Evolutionary conservation across 768 basidiomycete species (phyloP), one percentile per base, ranked within the genome.

Genomic region (Leccinum subgranulosum): DNA sequence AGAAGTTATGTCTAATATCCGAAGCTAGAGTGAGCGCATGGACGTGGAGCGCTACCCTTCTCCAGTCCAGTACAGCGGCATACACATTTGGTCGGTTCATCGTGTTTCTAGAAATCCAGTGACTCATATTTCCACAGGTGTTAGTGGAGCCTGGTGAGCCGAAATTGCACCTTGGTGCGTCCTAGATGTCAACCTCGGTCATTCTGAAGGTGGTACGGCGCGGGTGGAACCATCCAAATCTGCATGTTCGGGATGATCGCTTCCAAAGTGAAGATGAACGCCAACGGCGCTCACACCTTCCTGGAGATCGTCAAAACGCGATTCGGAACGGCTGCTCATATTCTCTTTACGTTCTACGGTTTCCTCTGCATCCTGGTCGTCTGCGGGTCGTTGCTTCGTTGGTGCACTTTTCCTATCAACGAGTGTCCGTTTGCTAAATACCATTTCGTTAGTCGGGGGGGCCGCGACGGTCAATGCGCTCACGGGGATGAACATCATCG

Each of bases 231-330:
- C 0, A 79, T 81, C 21, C 81, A 83, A 63, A 75, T 84, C 19
- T 75, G 75, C 6, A 75, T 83, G 56, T 84, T 84, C 55, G 79
- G 76, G 33, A 78, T 80, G 73, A 66, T 82, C 5, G 81, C 81
- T 29, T 77, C 81, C 1, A 80, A 83, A 63, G 78, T 84, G 11
- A 86, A 85, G 66, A 77, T 77, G 74, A 84, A 84, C 51, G 84
- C 83, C 0, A 82, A 82, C 31, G 77, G 79, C 15, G 82, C 82
- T 0, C 81, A 81, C 60, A 86, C 83, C 0, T 84, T 82, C 61
- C 70, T 83, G 25, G 82, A 86, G 74, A 82, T 85, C 33, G 80
- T 81, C 33, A 76, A 78, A 56, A 73, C 70, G 0, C 75, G 81
- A 11, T 82, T 80, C 53, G 81, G 81, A 4, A 79, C 75, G 2